phyloP scores from a whole-genome alignment of 78 protist species.

The Dictyostelium discoideum region dicty_2.7 NC_007088.5:4167001-4167500 shows the following conservation, averaged over 20 bases:
- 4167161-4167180: too few relatives aligned
- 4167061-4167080: background rate
- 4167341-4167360: background rate
- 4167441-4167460: conserved; percentile 55
- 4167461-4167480: conserved; percentile 53
- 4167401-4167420: conserved; percentile 34
- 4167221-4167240: background rate
- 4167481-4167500: conserved; percentile 61
- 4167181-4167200: too few relatives aligned
- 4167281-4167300: too few relatives aligned
- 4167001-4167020: background rate
- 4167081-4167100: background rate
- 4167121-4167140: background rate
- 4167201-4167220: background rate
- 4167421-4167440: conserved; percentile 69
- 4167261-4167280: too few relatives aligned
- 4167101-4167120: background rate
- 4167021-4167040: background rate
- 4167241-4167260: too few relatives aligned
- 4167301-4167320: background rate
- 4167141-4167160: background rate
- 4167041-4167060: background rate
- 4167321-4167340: too few relatives aligned
- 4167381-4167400: background rate
- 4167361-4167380: too few relatives aligned